These are phyloP conservation scores for Ogataea parapolymorpha DNA, from an alignment of 805 yeast species.

Conservation along the genomic window DNA sequence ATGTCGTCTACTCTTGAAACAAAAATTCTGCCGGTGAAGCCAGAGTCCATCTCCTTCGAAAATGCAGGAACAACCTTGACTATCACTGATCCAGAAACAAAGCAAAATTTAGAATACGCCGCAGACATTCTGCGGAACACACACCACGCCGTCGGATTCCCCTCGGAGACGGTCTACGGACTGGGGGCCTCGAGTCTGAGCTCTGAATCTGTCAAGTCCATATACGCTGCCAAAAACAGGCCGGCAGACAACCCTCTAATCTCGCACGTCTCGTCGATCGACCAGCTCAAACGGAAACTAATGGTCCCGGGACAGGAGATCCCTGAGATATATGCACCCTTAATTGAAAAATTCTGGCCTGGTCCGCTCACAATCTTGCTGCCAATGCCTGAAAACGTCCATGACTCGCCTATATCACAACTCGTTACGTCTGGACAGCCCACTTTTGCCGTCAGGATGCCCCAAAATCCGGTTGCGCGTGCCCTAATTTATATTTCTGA, in stretches of 20 bases:
- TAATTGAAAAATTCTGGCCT: slow-evolving; percentile 83
- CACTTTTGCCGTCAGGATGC: slow-evolving; percentile 91
- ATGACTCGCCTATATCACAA: slow-evolving; percentile 53
- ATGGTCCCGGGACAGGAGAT: slow-evolving; percentile 43
- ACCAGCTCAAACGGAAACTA: slow-evolving; percentile 63
- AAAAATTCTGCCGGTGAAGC: slow-evolving; percentile 52
- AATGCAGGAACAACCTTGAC: slow-evolving; percentile 32
- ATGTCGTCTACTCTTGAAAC: slow-evolving; percentile 29
- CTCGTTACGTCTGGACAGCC: slow-evolving; percentile 82
- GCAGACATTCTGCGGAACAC: slow-evolving; percentile 49
- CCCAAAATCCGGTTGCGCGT: slow-evolving; percentile 82
- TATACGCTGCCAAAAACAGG: slow-evolving; percentile 85
- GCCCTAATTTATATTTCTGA: slow-evolving; percentile 83
- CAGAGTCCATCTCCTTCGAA: slow-evolving; percentile 47
- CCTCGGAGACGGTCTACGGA: slow-evolving; percentile 97
- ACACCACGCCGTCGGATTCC: slow-evolving; percentile 77
- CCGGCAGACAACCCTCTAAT: slow-evolving; percentile 96
- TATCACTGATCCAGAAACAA: slow-evolving; percentile 52
- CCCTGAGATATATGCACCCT: slow-evolving; percentile 63
- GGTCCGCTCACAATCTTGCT: slow-evolving; percentile 89
- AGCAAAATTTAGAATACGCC: slow-evolving; percentile 52
- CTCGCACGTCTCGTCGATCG: slow-evolving; percentile 77
- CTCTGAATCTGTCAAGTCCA: slow-evolving; percentile 69
- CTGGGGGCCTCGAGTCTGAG: slow-evolving; percentile 82
- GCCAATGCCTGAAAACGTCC: slow-evolving; percentile 43